Percentiles rank a stretch among this genome's conserved stretches.
Evolutionary conservation across 805 yeast species (phyloP).

Genomic region (Teunomyces kruisii): DNA sequence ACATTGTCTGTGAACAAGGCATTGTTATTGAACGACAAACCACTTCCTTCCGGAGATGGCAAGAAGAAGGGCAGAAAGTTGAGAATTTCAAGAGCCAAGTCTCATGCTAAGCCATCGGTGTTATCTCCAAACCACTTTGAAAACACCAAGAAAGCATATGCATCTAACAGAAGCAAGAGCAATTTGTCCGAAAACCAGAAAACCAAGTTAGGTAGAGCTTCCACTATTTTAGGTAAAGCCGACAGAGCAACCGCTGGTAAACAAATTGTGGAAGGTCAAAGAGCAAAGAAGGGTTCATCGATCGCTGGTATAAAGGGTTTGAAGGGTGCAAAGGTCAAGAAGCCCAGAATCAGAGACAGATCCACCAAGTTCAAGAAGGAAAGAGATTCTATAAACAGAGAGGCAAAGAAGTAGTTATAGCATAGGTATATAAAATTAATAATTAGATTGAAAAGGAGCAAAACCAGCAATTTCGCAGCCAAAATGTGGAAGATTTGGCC

Average conservation of each 20-base stretch:
- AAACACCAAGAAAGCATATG: slow-evolving; percentile 26
- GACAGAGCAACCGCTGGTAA: slow-evolving; percentile 71
- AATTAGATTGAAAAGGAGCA: not conserved
- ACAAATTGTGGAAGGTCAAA: slow-evolving; percentile 64
- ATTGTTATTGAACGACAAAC: slow-evolving; percentile 69
- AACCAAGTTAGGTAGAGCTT: slow-evolving; percentile 80
- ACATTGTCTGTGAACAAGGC: slow-evolving; percentile 76
- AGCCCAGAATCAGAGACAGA: slow-evolving; percentile 59
- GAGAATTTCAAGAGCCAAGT: slow-evolving; percentile 65
- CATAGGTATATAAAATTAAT: not conserved
- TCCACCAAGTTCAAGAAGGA: slow-evolving; percentile 50
- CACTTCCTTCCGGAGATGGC: slow-evolving; percentile 27
- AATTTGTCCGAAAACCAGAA: slow-evolving; percentile 63
- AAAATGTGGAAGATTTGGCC: not conserved
- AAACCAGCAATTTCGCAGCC: slow-evolving; percentile 1
- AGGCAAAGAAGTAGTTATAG: slow-evolving; percentile 7
- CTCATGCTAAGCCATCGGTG: slow-evolving; percentile 39
- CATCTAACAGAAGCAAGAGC: slow-evolving; percentile 20
- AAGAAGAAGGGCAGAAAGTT: slow-evolving; percentile 54
- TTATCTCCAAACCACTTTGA: slow-evolving; percentile 46
- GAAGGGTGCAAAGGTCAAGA: slow-evolving; percentile 44
- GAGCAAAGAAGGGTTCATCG: slow-evolving; percentile 69
- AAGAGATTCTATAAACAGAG: slow-evolving; percentile 22
- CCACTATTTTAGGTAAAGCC: slow-evolving; percentile 70
- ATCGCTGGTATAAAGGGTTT: slow-evolving; percentile 63